Evolutionary conservation across 441 rosid genomes (phyloP).

Genomic region (Erysimum cheiri): DNA sequence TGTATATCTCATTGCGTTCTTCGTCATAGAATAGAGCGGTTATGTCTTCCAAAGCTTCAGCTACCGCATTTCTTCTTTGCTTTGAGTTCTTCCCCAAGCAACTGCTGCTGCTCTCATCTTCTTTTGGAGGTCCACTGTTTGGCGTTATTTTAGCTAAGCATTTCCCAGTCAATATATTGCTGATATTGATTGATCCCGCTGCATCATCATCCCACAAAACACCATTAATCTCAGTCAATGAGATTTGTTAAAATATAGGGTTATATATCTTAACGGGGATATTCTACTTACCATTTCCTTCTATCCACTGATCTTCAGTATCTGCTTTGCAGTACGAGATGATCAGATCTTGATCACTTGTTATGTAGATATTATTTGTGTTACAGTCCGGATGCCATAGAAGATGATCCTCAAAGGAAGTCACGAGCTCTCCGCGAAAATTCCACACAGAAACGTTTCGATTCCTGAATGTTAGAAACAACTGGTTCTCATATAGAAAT

Average conservation of each 20-base stretch:
- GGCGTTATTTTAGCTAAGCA: constrained; percentile 89
- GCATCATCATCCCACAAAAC: constrained; percentile 38
- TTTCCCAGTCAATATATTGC: constrained; percentile 95
- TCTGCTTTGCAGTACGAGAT: constrained; percentile 77
- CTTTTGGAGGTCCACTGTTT: constrained; percentile 59
- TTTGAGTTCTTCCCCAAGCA: constrained; percentile 35
- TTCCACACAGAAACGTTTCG: constrained; percentile 74
- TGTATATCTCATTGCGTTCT: constrained; percentile 96
- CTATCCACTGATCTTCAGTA: constrained; percentile 60
- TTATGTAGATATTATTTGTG: constrained; percentile 70
- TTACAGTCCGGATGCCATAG: constrained; percentile 79
- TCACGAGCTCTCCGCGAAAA: constrained; percentile 70
- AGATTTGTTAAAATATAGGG: neutral
- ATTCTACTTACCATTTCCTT: constrained; percentile 56
- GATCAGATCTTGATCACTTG: constrained; percentile 75
- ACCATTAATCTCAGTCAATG: neutral
- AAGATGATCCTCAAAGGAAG: constrained; percentile 73
- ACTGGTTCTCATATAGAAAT: constrained; percentile 70
- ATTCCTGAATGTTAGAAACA: constrained; percentile 68
- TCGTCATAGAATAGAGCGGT: constrained; percentile 94
- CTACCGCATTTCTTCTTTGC: constrained; percentile 65
- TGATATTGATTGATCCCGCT: constrained; percentile 91
- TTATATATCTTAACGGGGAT: neutral
- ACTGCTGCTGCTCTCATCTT: constrained; percentile 51
- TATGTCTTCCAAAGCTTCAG: constrained; percentile 93